Conservation (phyloP, 2,329 filamentous ascomycete species). For the Myriosclerotinia curreyana region DNA sequence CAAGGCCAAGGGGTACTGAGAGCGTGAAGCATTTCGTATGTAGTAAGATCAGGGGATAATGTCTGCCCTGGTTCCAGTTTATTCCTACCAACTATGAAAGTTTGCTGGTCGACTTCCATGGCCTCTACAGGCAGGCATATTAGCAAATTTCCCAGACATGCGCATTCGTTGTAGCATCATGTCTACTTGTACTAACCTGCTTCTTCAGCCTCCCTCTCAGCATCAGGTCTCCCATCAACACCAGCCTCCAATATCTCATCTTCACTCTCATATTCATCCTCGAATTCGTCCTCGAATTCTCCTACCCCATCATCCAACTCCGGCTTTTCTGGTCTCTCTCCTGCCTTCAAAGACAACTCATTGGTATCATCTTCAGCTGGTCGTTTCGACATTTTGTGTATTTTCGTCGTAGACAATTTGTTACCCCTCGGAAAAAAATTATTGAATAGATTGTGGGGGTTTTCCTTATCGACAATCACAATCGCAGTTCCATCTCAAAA, state of each 20-base stretch:
- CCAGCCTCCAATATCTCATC: slow-evolving; percentile 94
- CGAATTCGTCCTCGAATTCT: slow-evolving; percentile 94
- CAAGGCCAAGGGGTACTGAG: slow-evolving; percentile 96
- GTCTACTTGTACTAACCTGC: slow-evolving; percentile 50
- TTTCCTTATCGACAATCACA: slow-evolving; percentile 31
- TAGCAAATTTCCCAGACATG: slow-evolving; percentile 25
- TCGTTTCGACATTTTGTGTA: slow-evolving; percentile 57
- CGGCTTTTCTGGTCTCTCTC: slow-evolving; percentile 60
- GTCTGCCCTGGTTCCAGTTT: slow-evolving; percentile 90
- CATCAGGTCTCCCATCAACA: slow-evolving; percentile 87
- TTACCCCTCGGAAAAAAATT: slow-evolving; percentile 21
- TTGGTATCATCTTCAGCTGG: slow-evolving; percentile 49
- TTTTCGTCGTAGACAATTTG: slow-evolving; percentile 14
- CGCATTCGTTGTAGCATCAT: slow-evolving; percentile 6
- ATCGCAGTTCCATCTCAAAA: slow-evolving; percentile 18
- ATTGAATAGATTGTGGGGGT: slow-evolving; percentile 19
- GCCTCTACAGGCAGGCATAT: slow-evolving; percentile 50
- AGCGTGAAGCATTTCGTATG: slow-evolving; percentile 96
- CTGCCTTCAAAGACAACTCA: slow-evolving; percentile 55
- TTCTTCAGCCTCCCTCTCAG: slow-evolving; percentile 88
- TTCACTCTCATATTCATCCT: slow-evolving; percentile 85
- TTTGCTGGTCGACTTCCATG: slow-evolving; percentile 92
- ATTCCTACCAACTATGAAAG: slow-evolving; percentile 92
- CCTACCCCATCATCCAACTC: slow-evolving; percentile 60
- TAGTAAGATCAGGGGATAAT: slow-evolving; percentile 84